phyloP scores from a whole-genome alignment of 164 flowering plant species.

The Berberis thunbergii region DNA sequence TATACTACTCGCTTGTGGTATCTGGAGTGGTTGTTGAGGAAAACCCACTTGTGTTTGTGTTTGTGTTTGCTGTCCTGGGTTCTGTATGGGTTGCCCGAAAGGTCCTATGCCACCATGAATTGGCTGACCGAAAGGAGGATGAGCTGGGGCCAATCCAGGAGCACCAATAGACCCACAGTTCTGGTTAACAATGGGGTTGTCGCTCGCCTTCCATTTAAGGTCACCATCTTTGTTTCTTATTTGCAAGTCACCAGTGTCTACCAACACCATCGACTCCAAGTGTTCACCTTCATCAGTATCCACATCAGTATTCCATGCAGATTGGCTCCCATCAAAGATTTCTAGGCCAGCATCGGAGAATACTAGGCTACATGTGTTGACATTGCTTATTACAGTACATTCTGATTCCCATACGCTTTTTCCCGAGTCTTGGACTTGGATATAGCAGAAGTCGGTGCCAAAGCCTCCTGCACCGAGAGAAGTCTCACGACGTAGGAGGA shows the following conservation, averaged over 20 bases:
- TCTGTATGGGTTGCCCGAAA: slow-evolving; percentile 19
- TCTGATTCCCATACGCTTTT: slow-evolving; percentile 36
- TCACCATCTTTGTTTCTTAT: slow-evolving; percentile 28
- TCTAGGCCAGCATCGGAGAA: slow-evolving; percentile 37
- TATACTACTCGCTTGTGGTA: background rate
- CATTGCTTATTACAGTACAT: slow-evolving; percentile 27
- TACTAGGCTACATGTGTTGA: slow-evolving; percentile 25
- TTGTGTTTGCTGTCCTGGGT: background rate
- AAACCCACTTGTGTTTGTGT: background rate
- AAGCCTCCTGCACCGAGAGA: slow-evolving; percentile 30
- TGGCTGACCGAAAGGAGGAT: slow-evolving; percentile 31
- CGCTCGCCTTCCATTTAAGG: slow-evolving; percentile 31
- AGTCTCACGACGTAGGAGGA: slow-evolving; percentile 25
- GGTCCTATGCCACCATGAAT: slow-evolving; percentile 14
- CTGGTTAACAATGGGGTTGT: slow-evolving; percentile 21
- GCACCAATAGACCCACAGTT: slow-evolving; percentile 31
- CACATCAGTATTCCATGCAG: slow-evolving; percentile 29
- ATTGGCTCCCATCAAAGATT: slow-evolving; percentile 32
- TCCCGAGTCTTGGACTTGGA: slow-evolving; percentile 27
- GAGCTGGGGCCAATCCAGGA: slow-evolving; percentile 21
- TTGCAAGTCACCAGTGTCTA: slow-evolving; percentile 34
- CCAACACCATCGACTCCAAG: slow-evolving; percentile 24
- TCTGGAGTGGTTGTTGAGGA: background rate
- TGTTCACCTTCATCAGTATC: slow-evolving; percentile 16
- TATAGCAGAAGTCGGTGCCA: slow-evolving; percentile 34